phyloP scores from a whole-genome alignment of 805 yeast genomes.

The Ogataea zsoltii region DNA sequence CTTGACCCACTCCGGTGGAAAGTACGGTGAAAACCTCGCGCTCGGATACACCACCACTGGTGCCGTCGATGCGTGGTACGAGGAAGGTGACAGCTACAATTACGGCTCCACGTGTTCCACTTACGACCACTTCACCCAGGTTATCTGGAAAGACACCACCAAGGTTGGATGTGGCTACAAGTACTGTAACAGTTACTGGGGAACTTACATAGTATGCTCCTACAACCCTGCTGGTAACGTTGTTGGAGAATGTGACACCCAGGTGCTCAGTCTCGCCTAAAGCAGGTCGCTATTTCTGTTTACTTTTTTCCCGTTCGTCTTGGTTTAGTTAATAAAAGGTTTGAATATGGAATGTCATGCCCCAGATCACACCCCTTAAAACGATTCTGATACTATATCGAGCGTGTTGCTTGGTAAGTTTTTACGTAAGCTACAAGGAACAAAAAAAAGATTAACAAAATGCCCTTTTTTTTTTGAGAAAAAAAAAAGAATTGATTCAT shows the following conservation, averaged over 20 bases:
- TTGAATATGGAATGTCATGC: no score
- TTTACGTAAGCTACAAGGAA: neutral
- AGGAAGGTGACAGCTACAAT: slow-evolving; percentile 58
- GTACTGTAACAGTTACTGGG: slow-evolving; percentile 47
- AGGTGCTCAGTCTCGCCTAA: slow-evolving; percentile 29
- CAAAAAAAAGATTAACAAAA: neutral
- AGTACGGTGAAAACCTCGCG: slow-evolving; percentile 78
- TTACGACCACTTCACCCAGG: slow-evolving; percentile 69
- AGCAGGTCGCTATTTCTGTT: neutral
- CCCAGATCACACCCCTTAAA: no score
- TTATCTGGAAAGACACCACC: slow-evolving; percentile 65
- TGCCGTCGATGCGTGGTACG: slow-evolving; percentile 71
- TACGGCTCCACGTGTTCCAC: slow-evolving; percentile 52
- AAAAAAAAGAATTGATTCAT: no score
- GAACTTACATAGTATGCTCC: slow-evolving; percentile 69
- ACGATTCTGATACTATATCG: no score
- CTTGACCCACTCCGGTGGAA: slow-evolving; percentile 62
- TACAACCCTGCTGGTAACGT: slow-evolving; percentile 80
- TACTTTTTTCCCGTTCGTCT: neutral
- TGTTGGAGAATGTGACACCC: slow-evolving; percentile 43
- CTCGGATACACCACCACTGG: slow-evolving; percentile 60
- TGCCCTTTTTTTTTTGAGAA: no score
- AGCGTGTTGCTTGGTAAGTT: no score
- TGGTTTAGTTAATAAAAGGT: neutral
- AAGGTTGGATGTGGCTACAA: slow-evolving; percentile 68